Percentiles rank a stretch among this genome's conserved stretches.
Evolutionary conservation across 371 early-diverging fungal species (phyloP).

Genomic region (Mucor saturninus): DNA sequence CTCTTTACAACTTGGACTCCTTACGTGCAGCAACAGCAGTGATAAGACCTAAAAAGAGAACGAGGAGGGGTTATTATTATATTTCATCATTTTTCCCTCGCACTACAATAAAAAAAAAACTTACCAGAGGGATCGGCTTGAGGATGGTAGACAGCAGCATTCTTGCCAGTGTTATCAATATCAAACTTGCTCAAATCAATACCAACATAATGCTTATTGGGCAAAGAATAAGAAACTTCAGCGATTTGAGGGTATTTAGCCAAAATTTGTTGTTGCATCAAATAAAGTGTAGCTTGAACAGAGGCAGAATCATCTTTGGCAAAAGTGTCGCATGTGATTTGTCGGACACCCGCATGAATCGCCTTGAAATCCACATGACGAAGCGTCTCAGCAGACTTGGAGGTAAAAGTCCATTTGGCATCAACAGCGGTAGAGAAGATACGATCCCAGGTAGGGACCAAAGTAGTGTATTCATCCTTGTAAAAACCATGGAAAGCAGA

Average conservation of each 20-base stretch:
- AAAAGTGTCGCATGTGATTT: slow-evolving; percentile 71
- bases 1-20: slow-evolving; percentile 48
- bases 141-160: slow-evolving; percentile 77
- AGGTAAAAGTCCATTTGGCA: slow-evolving; percentile 68
- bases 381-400: slow-evolving; percentile 40
- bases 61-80: too few species aligned
- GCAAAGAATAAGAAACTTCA: slow-evolving; percentile 76
- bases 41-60: slow-evolving; percentile 55
- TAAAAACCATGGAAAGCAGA: slow-evolving; percentile 82
- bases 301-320: slow-evolving; percentile 77
- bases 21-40: slow-evolving; percentile 75
- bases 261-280: slow-evolving; percentile 72
- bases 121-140: slow-evolving; percentile 78
- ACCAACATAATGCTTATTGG: slow-evolving; percentile 86
- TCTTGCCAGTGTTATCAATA: slow-evolving; percentile 71
- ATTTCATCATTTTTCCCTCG: slow-evolving; percentile 1
- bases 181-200: slow-evolving; percentile 79
- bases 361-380: slow-evolving; percentile 60
- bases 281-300: slow-evolving; percentile 75
- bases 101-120: background rate
- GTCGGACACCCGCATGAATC: slow-evolving; percentile 61
- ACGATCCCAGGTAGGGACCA: slow-evolving; percentile 79
- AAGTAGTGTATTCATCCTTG: slow-evolving; percentile 77
- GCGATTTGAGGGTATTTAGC: slow-evolving; percentile 64
- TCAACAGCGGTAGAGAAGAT: slow-evolving; percentile 81